Conservation (phyloP, 2,329 filamentous ascomycete genomes). For the Cercospora zeina region DNA sequence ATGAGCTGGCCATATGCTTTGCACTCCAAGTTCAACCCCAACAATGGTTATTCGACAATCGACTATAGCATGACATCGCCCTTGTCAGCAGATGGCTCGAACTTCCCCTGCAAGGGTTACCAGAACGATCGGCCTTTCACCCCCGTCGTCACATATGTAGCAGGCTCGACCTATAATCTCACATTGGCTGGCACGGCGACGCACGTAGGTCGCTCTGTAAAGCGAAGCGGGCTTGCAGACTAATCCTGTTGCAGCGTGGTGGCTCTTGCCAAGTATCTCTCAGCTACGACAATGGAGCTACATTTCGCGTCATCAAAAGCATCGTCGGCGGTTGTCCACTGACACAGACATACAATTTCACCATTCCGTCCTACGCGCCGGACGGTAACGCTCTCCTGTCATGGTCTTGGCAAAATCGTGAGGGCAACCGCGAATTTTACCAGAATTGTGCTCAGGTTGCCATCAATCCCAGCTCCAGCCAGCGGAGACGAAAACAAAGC, state of each 20-base stretch:
- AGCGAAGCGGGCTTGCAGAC: background rate
- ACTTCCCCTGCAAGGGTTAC: conserved; percentile 77
- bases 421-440: conserved; percentile 79
- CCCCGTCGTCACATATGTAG: conserved; percentile 61
- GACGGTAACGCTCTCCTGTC: conserved; percentile 63
- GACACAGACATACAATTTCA: conserved; percentile 62
- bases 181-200: conserved; percentile 60
- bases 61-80: conserved; percentile 75
- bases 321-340: conserved; percentile 61
- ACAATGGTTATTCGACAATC: conserved; percentile 48
- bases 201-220: conserved; percentile 12
- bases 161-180: conserved; percentile 64
- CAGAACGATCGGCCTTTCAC: conserved; percentile 53
- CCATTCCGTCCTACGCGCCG: conserved; percentile 64
- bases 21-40: conserved; percentile 53
- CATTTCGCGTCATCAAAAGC: conserved; percentile 68
- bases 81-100: conserved; percentile 58
- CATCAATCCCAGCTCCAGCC: conserved; percentile 47
- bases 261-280: conserved; percentile 76
- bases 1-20: conserved; percentile 58
- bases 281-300: conserved; percentile 69
- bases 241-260: conserved; percentile 48
- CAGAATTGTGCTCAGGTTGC: conserved; percentile 47
- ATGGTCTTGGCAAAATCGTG: conserved; percentile 59
- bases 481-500: conserved; percentile 25